Evolutionary conservation across 1,284 basidiomycete genomes (phyloP).

Genomic region (Cutaneotrichosporon sp.): DNA sequence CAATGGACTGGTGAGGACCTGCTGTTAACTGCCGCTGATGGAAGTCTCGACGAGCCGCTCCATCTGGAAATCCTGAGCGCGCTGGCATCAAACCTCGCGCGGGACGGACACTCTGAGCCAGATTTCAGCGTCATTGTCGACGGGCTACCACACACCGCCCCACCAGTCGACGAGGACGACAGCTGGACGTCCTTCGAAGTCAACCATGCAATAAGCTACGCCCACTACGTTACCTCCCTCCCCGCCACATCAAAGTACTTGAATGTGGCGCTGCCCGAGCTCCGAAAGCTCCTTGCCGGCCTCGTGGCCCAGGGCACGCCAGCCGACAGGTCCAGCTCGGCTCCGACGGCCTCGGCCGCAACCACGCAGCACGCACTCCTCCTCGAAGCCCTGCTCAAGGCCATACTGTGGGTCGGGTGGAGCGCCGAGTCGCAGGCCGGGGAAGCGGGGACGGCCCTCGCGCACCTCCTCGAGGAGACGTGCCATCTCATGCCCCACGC

Average conservation of each 20-base stretch:
- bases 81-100: slow-evolving; percentile 24
- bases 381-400: slow-evolving; percentile 32
- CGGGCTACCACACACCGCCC: slow-evolving; percentile 23
- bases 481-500: slow-evolving; percentile 16
- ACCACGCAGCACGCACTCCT: slow-evolving; percentile 29
- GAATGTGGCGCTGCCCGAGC: slow-evolving; percentile 18
- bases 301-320: slow-evolving; percentile 25
- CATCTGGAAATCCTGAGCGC: slow-evolving; percentile 44
- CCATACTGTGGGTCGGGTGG: slow-evolving; percentile 40
- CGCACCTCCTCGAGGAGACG: slow-evolving; percentile 24
- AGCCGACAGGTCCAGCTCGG: slow-evolving; percentile 1
- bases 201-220: slow-evolving; percentile 46
- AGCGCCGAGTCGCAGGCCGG: slow-evolving; percentile 10
- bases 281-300: slow-evolving; percentile 29
- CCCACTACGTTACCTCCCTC: slow-evolving; percentile 40
- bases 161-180: slow-evolving; percentile 27
- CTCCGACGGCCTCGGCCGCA: slow-evolving; percentile 12
- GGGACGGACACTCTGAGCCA: background rate
- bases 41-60: slow-evolving; percentile 45
- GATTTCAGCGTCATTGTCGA: slow-evolving; percentile 22
- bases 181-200: slow-evolving; percentile 40
- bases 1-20: slow-evolving; percentile 36
- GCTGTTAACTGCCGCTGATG: background rate
- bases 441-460: slow-evolving; percentile 23
- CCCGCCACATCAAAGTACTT: slow-evolving; percentile 12